phyloP scores from a whole-genome alignment of 176 grass and related monocot species.

The Stipa capillata region DNA sequence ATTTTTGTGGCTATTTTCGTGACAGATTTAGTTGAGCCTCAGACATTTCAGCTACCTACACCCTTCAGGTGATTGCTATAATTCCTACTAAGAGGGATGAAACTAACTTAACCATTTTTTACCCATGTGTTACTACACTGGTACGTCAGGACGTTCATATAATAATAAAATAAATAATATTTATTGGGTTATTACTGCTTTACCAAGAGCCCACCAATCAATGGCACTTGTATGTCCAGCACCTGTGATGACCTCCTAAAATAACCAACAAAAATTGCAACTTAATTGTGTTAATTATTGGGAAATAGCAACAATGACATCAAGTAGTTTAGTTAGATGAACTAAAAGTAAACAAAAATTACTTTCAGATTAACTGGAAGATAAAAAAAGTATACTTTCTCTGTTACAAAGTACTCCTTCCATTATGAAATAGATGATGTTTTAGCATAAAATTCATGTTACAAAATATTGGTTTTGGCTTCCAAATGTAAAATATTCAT shows the following conservation, averaged over 20 bases:
- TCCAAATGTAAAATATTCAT: neutral
- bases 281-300: neutral
- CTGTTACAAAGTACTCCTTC: neutral
- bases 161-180: neutral
- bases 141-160: neutral
- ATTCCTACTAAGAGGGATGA: neutral
- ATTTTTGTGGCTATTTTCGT: neutral
- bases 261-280: slow-evolving; percentile 4
- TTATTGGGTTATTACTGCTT: slow-evolving; percentile 15
- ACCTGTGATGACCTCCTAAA: slow-evolving; percentile 88
- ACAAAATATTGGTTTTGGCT: neutral
- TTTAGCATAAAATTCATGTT: neutral
- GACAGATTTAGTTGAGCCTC: neutral
- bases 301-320: neutral
- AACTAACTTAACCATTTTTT: neutral
- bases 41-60: neutral
- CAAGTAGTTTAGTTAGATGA: neutral
- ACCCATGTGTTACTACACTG: neutral
- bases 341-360: too few species aligned
- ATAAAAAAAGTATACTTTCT: neutral
- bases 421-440: neutral
- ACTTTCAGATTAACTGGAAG: too few species aligned
- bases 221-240: slow-evolving; percentile 85
- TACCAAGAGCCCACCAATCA: slow-evolving; percentile 99
- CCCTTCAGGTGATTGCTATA: slow-evolving; percentile 1